phyloP scores from a whole-genome alignment of 148 eudicot genomes.

The Rhododendron kiyosumense region DNA sequence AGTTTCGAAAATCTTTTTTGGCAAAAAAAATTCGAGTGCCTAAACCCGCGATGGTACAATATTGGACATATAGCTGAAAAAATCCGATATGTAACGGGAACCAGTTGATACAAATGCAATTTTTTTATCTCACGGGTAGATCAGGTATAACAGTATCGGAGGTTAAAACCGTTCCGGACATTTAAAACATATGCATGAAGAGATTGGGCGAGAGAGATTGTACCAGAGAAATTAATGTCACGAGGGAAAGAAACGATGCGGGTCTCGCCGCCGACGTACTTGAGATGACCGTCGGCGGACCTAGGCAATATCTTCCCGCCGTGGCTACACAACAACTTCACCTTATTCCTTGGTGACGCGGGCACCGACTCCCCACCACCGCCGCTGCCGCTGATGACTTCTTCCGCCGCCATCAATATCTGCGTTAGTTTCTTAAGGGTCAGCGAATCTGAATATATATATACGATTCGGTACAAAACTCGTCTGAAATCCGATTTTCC shows the following conservation, averaged over 20 bases:
- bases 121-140: neutral
- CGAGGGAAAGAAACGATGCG: slow-evolving; percentile 58
- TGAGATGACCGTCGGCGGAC: slow-evolving; percentile 58
- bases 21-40: no score
- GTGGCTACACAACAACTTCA: slow-evolving; percentile 69
- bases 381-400: neutral
- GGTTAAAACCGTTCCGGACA: neutral
- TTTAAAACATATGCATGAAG: neutral
- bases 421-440: neutral
- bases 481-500: neutral
- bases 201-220: neutral
- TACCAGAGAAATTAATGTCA: slow-evolving; percentile 42
- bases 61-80: neutral
- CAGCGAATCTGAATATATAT: neutral
- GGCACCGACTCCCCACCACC: slow-evolving; percentile 13
- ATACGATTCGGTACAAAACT: neutral
- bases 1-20: no score
- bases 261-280: slow-evolving; percentile 80
- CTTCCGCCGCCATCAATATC: neutral
- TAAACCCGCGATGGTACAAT: no score
- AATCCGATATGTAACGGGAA: neutral
- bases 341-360: slow-evolving; percentile 28
- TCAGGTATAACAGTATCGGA: no score
- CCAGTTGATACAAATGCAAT: neutral
- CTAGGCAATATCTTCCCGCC: slow-evolving; percentile 77